Evolutionary conservation across 2,329 filamentous ascomycete species (phyloP).

Genomic region (Mycogone perniciosa): DNA sequence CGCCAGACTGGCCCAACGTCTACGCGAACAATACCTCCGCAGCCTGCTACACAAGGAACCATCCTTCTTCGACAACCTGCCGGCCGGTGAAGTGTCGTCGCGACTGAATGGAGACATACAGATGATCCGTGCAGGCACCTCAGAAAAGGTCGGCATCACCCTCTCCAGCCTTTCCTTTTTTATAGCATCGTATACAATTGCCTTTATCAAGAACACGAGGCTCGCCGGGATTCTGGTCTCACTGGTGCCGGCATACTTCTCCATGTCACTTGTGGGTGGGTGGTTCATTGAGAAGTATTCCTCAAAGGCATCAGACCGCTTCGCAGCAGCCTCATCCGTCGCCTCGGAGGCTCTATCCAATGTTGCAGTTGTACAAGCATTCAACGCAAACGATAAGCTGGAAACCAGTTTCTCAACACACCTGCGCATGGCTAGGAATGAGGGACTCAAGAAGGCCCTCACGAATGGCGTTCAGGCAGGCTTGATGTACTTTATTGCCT

Average conservation of each 20-base stretch:
- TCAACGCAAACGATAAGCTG: slow-evolving; percentile 45
- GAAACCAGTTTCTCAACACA: slow-evolving; percentile 41
- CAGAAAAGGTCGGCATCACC: slow-evolving; percentile 57
- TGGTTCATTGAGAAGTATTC: slow-evolving; percentile 43
- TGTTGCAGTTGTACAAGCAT: slow-evolving; percentile 48
- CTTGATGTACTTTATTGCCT: slow-evolving; percentile 61
- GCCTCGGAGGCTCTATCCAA: slow-evolving; percentile 50
- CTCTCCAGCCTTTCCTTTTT: slow-evolving; percentile 54
- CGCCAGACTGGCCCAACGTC: slow-evolving; percentile 49
- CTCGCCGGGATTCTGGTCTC: slow-evolving; percentile 54
- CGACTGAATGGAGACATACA: slow-evolving; percentile 54
- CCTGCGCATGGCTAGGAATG: slow-evolving; percentile 38
- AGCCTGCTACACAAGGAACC: slow-evolving; percentile 51
- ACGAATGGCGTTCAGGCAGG: slow-evolving; percentile 52
- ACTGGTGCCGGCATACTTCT: slow-evolving; percentile 48
- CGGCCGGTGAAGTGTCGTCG: slow-evolving; percentile 50
- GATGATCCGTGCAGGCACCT: slow-evolving; percentile 53
- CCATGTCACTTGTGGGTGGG: slow-evolving; percentile 47
- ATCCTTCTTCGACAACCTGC: slow-evolving; percentile 50
- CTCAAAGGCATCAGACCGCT: slow-evolving; percentile 36
- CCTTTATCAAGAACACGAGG: slow-evolving; percentile 51
- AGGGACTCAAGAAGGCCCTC: slow-evolving; percentile 50
- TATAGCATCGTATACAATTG: slow-evolving; percentile 53
- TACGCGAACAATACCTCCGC: slow-evolving; percentile 49
- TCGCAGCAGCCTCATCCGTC: slow-evolving; percentile 46